Percentiles rank a stretch among this genome's conserved stretches.
These are phyloP conservation scores for Verticillium nubilum DNA, from an alignment of 2,329 filamentous ascomycete genomes.

Conservation along the genomic window DNA sequence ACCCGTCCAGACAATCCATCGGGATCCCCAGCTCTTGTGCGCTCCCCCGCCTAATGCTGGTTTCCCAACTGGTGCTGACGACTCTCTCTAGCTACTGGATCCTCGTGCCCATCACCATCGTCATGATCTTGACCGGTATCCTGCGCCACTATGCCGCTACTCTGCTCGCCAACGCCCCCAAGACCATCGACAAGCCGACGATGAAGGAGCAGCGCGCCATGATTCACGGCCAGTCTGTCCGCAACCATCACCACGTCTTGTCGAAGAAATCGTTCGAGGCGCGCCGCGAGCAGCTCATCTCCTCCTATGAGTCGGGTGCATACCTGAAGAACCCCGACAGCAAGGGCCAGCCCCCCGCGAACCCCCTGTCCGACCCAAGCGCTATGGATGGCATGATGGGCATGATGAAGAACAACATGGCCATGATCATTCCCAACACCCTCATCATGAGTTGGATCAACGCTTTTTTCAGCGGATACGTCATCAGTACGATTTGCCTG, in stretches of 20 bases:
- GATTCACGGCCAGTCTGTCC: slow-evolving; percentile 77
- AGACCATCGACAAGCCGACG: slow-evolving; percentile 68
- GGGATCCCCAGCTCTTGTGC: slow-evolving; percentile 97
- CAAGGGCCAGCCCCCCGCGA: slow-evolving; percentile 80
- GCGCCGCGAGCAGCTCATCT: slow-evolving; percentile 75
- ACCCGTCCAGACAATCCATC: slow-evolving; percentile 88
- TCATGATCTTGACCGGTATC: slow-evolving; percentile 96
- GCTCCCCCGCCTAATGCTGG: slow-evolving; percentile 26
- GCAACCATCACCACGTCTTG: slow-evolving; percentile 75
- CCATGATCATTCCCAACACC: slow-evolving; percentile 98
- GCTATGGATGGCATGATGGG: slow-evolving; percentile 99
- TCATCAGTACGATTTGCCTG: slow-evolving; percentile 61
- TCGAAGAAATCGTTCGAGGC: slow-evolving; percentile 70
- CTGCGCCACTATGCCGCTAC: slow-evolving; percentile 94
- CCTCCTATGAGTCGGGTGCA: slow-evolving; percentile 76
- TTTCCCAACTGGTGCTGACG: slow-evolving; percentile 16
- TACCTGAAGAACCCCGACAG: slow-evolving; percentile 87
- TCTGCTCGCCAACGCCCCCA: slow-evolving; percentile 80
- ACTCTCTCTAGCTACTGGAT: slow-evolving; percentile 84
- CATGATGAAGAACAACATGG: slow-evolving; percentile 99
- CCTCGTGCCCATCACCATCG: slow-evolving; percentile 90
- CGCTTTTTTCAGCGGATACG: slow-evolving; percentile 96
- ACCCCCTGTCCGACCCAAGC: slow-evolving; percentile 90
- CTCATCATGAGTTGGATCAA: slow-evolving; percentile 99
- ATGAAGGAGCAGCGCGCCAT: slow-evolving; percentile 85